These are phyloP conservation scores for Stemphylium lycopersici DNA, from an alignment of 2,329 filamentous ascomycete species.

Conservation along the genomic window DNA sequence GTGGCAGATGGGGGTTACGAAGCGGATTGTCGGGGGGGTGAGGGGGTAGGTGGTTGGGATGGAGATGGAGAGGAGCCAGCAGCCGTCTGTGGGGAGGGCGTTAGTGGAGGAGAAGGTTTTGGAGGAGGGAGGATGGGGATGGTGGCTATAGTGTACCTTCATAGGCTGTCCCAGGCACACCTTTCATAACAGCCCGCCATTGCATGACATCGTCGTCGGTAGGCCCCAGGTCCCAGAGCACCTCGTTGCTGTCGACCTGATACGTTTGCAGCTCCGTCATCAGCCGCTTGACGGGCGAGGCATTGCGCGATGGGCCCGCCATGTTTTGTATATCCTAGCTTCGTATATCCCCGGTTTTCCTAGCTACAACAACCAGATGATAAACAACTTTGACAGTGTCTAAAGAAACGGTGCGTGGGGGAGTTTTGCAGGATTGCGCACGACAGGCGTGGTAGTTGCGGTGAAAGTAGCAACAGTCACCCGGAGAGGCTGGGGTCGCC, in stretches of 20 bases:
- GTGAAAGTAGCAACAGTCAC: not conserved
- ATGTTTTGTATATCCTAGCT: constrained; percentile 23
- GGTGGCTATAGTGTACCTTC: constrained; percentile 55
- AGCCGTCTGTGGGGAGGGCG: constrained; percentile 60
- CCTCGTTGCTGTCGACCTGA: constrained; percentile 61
- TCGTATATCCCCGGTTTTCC: not conserved
- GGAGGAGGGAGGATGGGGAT: not conserved
- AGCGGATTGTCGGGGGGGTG: constrained; percentile 75
- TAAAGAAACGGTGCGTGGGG: not conserved
- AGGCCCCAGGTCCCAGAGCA: constrained; percentile 63
- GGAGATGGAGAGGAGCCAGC: constrained; percentile 80
- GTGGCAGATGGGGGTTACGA: constrained; percentile 63
- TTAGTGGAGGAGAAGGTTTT: not conserved
- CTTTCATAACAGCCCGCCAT: constrained; percentile 67
- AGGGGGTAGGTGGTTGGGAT: constrained; percentile 82
- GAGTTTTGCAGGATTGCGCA: no score
- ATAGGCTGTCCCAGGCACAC: constrained; percentile 64
- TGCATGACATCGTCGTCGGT: constrained; percentile 63
- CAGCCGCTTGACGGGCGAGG: constrained; percentile 62
- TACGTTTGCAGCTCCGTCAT: constrained; percentile 67
- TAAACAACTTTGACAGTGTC: not conserved
- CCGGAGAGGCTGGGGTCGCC: constrained; percentile 3
- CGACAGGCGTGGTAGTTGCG: no score
- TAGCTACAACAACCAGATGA: not conserved
- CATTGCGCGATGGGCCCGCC: constrained; percentile 41